These are phyloP conservation scores for Pythium apleroticum DNA, from an alignment of 352 stramenopile genomes.

Conservation along the genomic window DNA sequence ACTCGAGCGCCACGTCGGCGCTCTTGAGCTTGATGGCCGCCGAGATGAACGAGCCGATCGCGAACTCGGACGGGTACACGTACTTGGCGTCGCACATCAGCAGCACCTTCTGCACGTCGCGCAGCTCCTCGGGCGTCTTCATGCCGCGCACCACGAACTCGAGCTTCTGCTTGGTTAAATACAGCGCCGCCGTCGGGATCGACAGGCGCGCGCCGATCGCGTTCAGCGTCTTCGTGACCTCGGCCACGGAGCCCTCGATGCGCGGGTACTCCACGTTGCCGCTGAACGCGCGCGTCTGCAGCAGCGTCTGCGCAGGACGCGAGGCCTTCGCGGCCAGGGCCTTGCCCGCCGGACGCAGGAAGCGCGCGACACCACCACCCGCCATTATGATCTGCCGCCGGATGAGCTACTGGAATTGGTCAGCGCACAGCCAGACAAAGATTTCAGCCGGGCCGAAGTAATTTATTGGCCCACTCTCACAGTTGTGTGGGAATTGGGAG, in stretches of 20 bases:
- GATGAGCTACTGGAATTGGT: background rate
- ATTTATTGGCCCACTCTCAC: background rate
- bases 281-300: slow-evolving; percentile 54
- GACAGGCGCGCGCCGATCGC: slow-evolving; percentile 73
- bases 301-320: slow-evolving; percentile 5
- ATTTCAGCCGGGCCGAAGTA: background rate
- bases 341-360: background rate
- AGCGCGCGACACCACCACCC: slow-evolving; percentile 8
- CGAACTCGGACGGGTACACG: slow-evolving; percentile 65
- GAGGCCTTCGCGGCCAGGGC: background rate
- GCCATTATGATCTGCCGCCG: background rate
- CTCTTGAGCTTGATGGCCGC: slow-evolving; percentile 59
- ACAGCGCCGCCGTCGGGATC: slow-evolving; percentile 73
- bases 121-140: slow-evolving; percentile 69
- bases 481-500: background rate
- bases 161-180: slow-evolving; percentile 83
- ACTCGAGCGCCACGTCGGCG: slow-evolving; percentile 67
- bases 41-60: slow-evolving; percentile 61
- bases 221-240: slow-evolving; percentile 69
- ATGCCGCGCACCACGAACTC: slow-evolving; percentile 83
- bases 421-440: slow-evolving; percentile 7
- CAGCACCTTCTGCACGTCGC: slow-evolving; percentile 67
- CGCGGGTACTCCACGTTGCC: slow-evolving; percentile 83
- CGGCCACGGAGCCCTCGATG: slow-evolving; percentile 67
- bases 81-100: slow-evolving; percentile 80